Percentiles rank a stretch among this genome's conserved stretches.
phyloP scores from a whole-genome alignment of 2,329 filamentous ascomycete genomes.

The Anisogramma anomala region DNA sequence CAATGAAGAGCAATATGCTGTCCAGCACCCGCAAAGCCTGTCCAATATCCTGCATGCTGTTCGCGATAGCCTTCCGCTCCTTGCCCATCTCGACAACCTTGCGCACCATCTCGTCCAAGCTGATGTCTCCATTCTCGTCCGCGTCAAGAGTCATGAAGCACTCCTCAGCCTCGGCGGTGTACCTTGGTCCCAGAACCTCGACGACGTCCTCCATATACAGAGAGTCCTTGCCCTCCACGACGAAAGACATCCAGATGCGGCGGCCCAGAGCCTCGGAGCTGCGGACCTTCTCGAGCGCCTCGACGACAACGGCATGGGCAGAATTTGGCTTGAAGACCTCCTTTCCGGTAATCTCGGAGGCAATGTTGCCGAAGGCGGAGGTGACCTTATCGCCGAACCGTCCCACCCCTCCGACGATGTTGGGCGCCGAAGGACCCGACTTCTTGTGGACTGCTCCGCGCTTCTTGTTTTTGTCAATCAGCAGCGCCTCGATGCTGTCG shows the following conservation, averaged over 20 bases:
- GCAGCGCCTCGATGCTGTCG: constrained; percentile 62
- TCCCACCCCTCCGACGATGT: constrained; percentile 55
- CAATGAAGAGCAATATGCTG: constrained; percentile 69
- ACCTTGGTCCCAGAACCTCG: constrained; percentile 71
- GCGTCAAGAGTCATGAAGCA: constrained; percentile 71
- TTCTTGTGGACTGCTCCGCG: constrained; percentile 26
- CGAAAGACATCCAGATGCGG: constrained; percentile 97
- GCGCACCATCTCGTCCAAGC: constrained; percentile 86
- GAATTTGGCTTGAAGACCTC: constrained; percentile 89
- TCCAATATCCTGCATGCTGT: constrained; percentile 95
- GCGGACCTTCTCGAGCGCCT: constrained; percentile 73
- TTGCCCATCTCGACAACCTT: constrained; percentile 75
- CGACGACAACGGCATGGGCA: constrained; percentile 77
- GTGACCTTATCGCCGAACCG: constrained; percentile 88
- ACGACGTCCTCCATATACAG: constrained; percentile 70
- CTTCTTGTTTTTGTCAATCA: constrained; percentile 39
- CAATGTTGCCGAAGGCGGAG: constrained; percentile 83
- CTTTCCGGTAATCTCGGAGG: constrained; percentile 89
- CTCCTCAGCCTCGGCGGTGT: constrained; percentile 71
- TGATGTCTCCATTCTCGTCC: constrained; percentile 88
- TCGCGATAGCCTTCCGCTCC: constrained; percentile 76
- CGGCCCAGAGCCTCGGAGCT: constrained; percentile 87
- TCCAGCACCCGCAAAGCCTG: constrained; percentile 89
- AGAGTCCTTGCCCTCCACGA: constrained; percentile 74
- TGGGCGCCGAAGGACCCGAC: constrained; percentile 58